phyloP scores from a whole-genome alignment of 179 eudicot genomes.

The Spergularia azorica region DNA sequence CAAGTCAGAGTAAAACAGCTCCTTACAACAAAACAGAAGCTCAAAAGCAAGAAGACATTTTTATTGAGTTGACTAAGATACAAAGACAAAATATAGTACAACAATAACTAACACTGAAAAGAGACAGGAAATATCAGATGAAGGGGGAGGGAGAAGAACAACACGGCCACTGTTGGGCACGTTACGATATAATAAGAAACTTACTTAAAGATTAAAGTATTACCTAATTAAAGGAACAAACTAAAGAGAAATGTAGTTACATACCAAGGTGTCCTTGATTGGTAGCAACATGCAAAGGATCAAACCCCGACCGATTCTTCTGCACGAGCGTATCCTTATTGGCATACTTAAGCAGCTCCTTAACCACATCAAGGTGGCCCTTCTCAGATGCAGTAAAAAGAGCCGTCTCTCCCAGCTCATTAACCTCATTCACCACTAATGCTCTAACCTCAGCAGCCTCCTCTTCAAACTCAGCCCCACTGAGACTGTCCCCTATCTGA shows the following conservation, averaged over 20 bases:
- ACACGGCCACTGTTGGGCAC: neutral
- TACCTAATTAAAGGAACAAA: neutral
- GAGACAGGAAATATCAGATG: too few species aligned
- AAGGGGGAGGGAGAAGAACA: too few species aligned
- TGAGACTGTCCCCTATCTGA: constrained; percentile 54
- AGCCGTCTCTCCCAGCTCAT: constrained; percentile 76
- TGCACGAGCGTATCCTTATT: constrained; percentile 54
- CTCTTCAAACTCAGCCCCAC: constrained; percentile 65
- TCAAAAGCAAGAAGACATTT: neutral
- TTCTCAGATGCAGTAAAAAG: constrained; percentile 64
- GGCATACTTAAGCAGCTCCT: constrained; percentile 61
- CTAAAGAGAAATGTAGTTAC: constrained; percentile 10
- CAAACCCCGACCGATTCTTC: constrained; percentile 60
- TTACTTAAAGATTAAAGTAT: neutral
- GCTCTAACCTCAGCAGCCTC: constrained; percentile 70
- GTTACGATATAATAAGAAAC: neutral
- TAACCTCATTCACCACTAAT: constrained; percentile 65
- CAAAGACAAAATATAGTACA: neutral
- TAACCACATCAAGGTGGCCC: constrained; percentile 65
- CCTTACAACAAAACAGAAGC: neutral
- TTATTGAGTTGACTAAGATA: neutral
- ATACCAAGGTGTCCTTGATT: constrained; percentile 70
- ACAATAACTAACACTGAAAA: too few species aligned
- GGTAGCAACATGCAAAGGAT: constrained; percentile 73
- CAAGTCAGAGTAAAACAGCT: neutral